Percentiles rank a stretch among this genome's conserved stretches.
phyloP scores from a whole-genome alignment of 805 yeast genomes.

The Pichia rugopelliculosa region DNA sequence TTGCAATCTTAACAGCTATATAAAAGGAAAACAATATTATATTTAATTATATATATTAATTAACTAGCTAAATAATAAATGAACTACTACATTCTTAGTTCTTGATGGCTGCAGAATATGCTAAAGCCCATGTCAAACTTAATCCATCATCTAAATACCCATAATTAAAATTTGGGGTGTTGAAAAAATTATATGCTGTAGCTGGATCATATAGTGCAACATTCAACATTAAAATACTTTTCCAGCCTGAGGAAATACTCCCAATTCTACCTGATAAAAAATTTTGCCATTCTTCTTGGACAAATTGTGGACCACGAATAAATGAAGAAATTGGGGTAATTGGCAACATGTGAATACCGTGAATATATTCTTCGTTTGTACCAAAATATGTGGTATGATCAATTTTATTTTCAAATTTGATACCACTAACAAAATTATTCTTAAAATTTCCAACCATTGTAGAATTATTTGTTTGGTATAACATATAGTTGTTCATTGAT shows the following conservation, averaged over 20 bases:
- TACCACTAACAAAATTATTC: constrained; percentile 64
- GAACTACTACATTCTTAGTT: background rate
- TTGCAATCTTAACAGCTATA: no score
- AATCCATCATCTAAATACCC: constrained; percentile 73
- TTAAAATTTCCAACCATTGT: constrained; percentile 51
- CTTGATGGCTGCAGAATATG: constrained; percentile 51
- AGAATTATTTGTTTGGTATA: constrained; percentile 44
- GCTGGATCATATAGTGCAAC: constrained; percentile 67
- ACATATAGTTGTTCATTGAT: constrained; percentile 50
- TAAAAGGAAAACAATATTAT: background rate
- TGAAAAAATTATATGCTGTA: constrained; percentile 54
- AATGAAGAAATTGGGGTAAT: constrained; percentile 61
- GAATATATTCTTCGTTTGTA: constrained; percentile 62
- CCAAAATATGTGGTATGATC: constrained; percentile 76
- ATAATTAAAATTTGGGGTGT: constrained; percentile 44
- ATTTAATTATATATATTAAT: no score
- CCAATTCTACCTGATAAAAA: constrained; percentile 39
- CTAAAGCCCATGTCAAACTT: constrained; percentile 78
- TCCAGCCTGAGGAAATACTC: constrained; percentile 59
- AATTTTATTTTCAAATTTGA: constrained; percentile 62
- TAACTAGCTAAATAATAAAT: no score
- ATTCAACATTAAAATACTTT: constrained; percentile 64
- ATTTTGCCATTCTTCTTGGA: constrained; percentile 53
- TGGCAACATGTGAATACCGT: constrained; percentile 75
- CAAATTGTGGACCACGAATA: constrained; percentile 47